phyloP scores from a whole-genome alignment of 1,139 yeast genomes.

The Suhomyces bolitotheri region DNA sequence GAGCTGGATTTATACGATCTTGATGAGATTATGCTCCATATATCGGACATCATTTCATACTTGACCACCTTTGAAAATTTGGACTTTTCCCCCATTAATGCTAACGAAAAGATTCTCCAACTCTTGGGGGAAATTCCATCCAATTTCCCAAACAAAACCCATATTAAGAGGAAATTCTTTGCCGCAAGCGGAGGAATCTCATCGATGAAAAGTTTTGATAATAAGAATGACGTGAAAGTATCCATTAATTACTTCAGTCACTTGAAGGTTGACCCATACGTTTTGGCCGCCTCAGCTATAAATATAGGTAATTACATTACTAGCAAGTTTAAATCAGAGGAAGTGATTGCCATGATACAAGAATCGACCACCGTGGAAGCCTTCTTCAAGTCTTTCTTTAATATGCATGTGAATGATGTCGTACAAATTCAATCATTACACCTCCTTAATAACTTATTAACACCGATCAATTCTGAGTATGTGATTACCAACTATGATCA shows the following conservation, averaged over 20 bases:
- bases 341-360: conserved; percentile 18
- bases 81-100: conserved; percentile 10
- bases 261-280: conserved; percentile 25
- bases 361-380: conserved; percentile 12
- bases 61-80: conserved; percentile 23
- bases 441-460: conserved; percentile 32
- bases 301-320: conserved; percentile 40
- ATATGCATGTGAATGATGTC: conserved; percentile 32
- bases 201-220: conserved; percentile 28
- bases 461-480: conserved; percentile 15
- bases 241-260: conserved; percentile 11
- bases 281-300: conserved; percentile 31
- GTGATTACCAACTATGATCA: conserved; percentile 13
- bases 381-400: conserved; percentile 26
- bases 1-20: conserved; percentile 14
- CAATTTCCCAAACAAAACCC: conserved; percentile 12
- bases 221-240: conserved; percentile 15
- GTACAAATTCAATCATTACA: conserved; percentile 44
- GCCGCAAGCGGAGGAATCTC: conserved; percentile 39
- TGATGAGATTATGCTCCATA: conserved; percentile 11
- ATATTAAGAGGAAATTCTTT: conserved; percentile 33
- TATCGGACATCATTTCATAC: conserved; percentile 20
- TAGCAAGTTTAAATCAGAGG: conserved; percentile 19
- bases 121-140: conserved; percentile 11
- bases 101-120: conserved; percentile 11